Evolutionary conservation across 2,329 filamentous ascomycete species (phyloP).

Genomic region (Pseudocercospora macadamiae): DNA sequence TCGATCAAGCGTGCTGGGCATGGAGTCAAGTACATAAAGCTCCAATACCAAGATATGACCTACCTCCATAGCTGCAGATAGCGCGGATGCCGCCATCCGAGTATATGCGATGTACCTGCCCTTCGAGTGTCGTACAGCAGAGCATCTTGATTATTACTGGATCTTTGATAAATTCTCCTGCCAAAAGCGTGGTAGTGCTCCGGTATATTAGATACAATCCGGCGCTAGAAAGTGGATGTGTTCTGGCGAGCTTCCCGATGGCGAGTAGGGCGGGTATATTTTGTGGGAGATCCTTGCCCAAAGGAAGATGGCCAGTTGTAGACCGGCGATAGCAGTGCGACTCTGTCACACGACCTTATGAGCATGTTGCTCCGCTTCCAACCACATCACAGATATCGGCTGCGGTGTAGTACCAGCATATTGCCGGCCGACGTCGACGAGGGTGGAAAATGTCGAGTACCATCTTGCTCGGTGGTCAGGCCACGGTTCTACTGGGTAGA

Average conservation of each 20-base stretch:
- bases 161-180: not conserved
- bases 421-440: not conserved
- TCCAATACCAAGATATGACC: not conserved
- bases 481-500: too few species aligned
- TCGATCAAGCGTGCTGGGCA: not conserved
- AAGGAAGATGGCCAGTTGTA: not conserved
- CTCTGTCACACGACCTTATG: not conserved
- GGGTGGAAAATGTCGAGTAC: too few species aligned
- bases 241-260: not conserved
- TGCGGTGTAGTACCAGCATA: not conserved
- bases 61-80: not conserved
- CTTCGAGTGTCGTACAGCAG: not conserved
- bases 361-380: not conserved
- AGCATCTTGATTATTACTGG: not conserved
- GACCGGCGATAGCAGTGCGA: not conserved
- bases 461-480: too few species aligned
- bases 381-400: not conserved
- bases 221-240: not conserved
- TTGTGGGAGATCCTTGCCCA: not conserved
- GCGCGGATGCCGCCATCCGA: conserved; percentile 2
- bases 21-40: conserved; percentile 1
- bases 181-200: not conserved
- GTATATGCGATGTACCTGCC: not conserved
- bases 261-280: not conserved
- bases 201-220: not conserved